phyloP scores from a whole-genome alignment of 306 rosid genomes.

The Crotalaria pallida region DNA sequence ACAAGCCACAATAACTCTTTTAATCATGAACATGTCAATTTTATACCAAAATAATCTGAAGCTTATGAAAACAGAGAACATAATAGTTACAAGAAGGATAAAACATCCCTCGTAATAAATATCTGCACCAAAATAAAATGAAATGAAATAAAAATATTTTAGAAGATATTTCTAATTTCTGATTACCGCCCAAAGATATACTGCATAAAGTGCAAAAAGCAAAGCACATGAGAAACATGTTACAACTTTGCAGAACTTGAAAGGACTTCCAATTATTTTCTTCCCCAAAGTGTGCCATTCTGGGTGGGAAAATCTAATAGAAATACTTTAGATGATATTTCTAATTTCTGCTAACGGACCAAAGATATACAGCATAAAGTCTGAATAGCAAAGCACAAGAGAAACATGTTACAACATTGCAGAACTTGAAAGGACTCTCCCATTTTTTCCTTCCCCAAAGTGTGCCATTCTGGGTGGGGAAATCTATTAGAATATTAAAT shows the following conservation, averaged over 20 bases:
- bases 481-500: not conserved
- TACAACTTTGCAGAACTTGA: not conserved
- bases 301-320: not conserved
- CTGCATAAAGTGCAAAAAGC: not conserved
- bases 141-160: not conserved
- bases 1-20: not conserved
- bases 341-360: not conserved
- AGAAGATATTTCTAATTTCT: slow-evolving; percentile 3
- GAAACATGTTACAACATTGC: not conserved
- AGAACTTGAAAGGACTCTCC: slow-evolving; percentile 12
- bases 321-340: not conserved
- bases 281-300: not conserved
- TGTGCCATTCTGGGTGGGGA: not conserved
- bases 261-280: slow-evolving; percentile 1
- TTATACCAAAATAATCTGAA: not conserved
- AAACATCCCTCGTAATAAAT: not conserved
- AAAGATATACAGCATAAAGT: not conserved
- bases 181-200: not conserved
- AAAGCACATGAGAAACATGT: not conserved
- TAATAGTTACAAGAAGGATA: slow-evolving; percentile 11
- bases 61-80: not conserved
- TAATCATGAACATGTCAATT: slow-evolving; percentile 6
- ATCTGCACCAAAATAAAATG: slow-evolving; percentile 3
- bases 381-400: not conserved
- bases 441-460: not conserved